phyloP scores from a whole-genome alignment of 2,329 filamentous ascomycete genomes.

The Grosmannia clavigera region DNA sequence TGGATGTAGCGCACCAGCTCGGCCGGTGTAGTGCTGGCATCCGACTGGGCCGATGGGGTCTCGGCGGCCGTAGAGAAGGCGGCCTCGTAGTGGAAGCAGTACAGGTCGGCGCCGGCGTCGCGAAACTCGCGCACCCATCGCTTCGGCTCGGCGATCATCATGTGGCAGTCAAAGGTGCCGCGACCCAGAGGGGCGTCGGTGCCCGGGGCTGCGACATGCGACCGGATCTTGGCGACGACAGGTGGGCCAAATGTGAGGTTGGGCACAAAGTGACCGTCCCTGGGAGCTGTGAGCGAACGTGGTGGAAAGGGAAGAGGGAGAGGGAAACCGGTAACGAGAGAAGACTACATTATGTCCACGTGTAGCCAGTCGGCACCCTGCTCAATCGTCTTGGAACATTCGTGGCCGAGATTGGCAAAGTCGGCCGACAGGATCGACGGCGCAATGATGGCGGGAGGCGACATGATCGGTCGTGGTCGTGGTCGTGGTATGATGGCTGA shows the following conservation, averaged over 20 bases:
- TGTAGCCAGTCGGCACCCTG: conserved; percentile 88
- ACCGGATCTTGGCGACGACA: conserved; percentile 86
- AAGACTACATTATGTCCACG: conserved; percentile 68
- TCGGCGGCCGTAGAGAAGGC: conserved; percentile 81
- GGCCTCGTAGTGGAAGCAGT: conserved; percentile 99
- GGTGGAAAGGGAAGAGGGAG: no score
- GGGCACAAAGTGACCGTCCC: conserved; percentile 98
- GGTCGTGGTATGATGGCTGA: not conserved
- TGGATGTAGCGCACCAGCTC: conserved; percentile 88
- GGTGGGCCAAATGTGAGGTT: conserved; percentile 96
- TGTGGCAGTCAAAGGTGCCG: conserved; percentile 98
- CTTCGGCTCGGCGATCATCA: conserved; percentile 99
- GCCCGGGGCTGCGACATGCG: conserved; percentile 58
- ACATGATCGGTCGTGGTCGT: conserved; percentile 39
- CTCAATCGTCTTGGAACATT: conserved; percentile 74
- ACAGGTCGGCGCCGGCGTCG: conserved; percentile 89
- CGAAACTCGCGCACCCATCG: conserved; percentile 97
- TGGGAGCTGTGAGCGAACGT: conserved; percentile 19
- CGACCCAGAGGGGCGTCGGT: conserved; percentile 48
- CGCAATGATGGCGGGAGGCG: conserved; percentile 85
- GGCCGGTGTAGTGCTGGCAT: conserved; percentile 64
- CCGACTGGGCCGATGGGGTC: conserved; percentile 56
- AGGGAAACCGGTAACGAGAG: not conserved
- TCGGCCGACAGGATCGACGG: conserved; percentile 97
- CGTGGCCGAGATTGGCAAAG: conserved; percentile 77